phyloP scores from a whole-genome alignment of 2,329 filamentous ascomycete species.

The Aspergillus eucalypticola region DNA sequence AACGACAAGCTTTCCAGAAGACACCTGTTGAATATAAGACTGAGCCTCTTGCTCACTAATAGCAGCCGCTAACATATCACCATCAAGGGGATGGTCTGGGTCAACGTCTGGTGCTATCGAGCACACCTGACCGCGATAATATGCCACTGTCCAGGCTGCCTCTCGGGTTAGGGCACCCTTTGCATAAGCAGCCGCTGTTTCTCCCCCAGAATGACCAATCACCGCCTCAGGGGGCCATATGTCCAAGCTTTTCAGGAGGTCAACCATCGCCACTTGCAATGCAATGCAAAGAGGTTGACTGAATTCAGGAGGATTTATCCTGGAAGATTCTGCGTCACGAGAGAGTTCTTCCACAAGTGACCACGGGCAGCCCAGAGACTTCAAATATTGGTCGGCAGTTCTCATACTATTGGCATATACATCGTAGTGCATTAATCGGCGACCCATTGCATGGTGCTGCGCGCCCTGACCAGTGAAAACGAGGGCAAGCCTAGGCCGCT shows the following conservation, averaged over 20 bases:
- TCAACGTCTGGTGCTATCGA: background rate
- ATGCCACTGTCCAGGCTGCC: constrained; percentile 15
- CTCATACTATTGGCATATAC: background rate
- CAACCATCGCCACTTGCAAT: constrained; percentile 34
- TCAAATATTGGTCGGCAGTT: background rate
- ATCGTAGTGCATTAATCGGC: background rate
- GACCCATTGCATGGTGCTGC: constrained; percentile 39
- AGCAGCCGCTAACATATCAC: background rate
- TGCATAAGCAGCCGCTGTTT: constrained; percentile 49
- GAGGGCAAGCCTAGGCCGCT: constrained; percentile 27
- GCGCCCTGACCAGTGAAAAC: constrained; percentile 45
- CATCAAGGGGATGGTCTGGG: background rate
- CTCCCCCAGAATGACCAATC: constrained; percentile 34
- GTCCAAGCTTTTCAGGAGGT: constrained; percentile 28
- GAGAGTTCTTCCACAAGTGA: constrained; percentile 24
- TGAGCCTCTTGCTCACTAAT: background rate
- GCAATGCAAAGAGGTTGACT: constrained; percentile 32
- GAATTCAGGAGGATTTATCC: constrained; percentile 29
- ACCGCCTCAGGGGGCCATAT: constrained; percentile 27
- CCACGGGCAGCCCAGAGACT: background rate
- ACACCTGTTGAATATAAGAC: no score
- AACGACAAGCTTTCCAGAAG: constrained; percentile 17
- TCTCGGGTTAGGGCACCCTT: background rate
- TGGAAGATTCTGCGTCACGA: constrained; percentile 1
- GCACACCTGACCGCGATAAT: background rate